Conservation (phyloP, 2,329 filamentous ascomycete genomes). For the Claviceps citrina region DNA sequence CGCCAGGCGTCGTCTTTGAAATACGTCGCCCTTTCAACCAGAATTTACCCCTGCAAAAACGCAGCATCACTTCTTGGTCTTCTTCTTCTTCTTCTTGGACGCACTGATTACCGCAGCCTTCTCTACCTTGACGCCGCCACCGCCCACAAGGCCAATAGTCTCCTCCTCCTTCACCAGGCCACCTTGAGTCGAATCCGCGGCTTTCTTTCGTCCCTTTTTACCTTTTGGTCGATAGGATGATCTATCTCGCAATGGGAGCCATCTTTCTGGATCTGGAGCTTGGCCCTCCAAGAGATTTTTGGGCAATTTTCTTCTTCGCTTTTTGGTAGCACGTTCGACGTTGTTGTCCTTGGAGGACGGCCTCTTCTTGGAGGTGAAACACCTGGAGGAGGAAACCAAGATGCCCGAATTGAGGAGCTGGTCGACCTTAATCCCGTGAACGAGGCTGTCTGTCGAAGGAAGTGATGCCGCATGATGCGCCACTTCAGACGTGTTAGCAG, state of each 20-base stretch:
- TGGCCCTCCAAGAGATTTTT: conserved; percentile 65
- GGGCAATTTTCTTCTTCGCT: conserved; percentile 48
- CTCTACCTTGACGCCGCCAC: conserved; percentile 50
- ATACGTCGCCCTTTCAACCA: neutral
- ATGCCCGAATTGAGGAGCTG: conserved; percentile 54
- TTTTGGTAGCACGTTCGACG: conserved; percentile 30
- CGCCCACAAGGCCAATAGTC: conserved; percentile 47
- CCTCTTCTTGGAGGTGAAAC: conserved; percentile 33
- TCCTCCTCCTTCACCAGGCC: conserved; percentile 63
- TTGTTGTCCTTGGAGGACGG: conserved; percentile 21
- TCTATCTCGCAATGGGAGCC: conserved; percentile 80
- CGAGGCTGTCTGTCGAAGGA: conserved; percentile 46
- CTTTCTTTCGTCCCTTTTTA: conserved; percentile 79
- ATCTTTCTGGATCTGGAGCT: conserved; percentile 76
- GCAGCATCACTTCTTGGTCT: conserved; percentile 32
- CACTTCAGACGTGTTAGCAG: conserved; percentile 40
- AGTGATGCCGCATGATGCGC: conserved; percentile 40
- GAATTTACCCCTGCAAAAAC: neutral
- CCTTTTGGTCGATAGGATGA: conserved; percentile 82
- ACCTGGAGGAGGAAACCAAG: conserved; percentile 19
- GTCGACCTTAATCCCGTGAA: conserved; percentile 43
- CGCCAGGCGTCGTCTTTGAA: neutral
- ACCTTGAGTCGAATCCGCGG: conserved; percentile 67
- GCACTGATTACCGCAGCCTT: conserved; percentile 29
- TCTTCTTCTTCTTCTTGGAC: conserved; percentile 37